phyloP scores from a whole-genome alignment of 1,284 basidiomycete genomes.

The Neolentinus lepideus region DNA sequence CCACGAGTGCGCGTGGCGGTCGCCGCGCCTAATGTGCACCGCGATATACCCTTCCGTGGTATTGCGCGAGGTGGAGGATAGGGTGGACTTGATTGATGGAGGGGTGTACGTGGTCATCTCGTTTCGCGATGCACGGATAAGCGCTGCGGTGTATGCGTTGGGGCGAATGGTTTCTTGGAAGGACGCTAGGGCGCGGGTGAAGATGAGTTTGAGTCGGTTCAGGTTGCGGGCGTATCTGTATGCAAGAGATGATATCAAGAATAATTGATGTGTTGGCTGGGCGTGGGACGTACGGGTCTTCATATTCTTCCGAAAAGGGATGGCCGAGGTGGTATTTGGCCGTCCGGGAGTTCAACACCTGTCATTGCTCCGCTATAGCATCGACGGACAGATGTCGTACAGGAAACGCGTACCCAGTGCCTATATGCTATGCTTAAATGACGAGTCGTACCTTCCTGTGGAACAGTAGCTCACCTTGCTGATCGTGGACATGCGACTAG shows the following conservation, averaged over 20 bases:
- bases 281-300: slow-evolving; percentile 44
- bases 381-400: background rate
- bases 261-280: background rate
- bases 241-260: background rate
- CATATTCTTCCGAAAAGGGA: slow-evolving; percentile 46
- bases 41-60: slow-evolving; percentile 31
- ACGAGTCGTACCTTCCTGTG: slow-evolving; percentile 2
- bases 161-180: slow-evolving; percentile 47
- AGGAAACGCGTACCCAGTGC: slow-evolving; percentile 48
- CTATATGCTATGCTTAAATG: slow-evolving; percentile 24
- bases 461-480: slow-evolving; percentile 38
- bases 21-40: slow-evolving; percentile 56
- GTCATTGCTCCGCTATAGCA: background rate
- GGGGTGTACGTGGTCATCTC: slow-evolving; percentile 34
- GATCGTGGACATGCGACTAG: slow-evolving; percentile 66
- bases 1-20: slow-evolving; percentile 40
- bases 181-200: slow-evolving; percentile 35
- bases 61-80: slow-evolving; percentile 15
- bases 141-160: slow-evolving; percentile 32
- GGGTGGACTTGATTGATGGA: slow-evolving; percentile 7
- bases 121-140: slow-evolving; percentile 42
- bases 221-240: slow-evolving; percentile 44
- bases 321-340: slow-evolving; percentile 58
- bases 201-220: slow-evolving; percentile 50
- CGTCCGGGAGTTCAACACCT: slow-evolving; percentile 58